A percentile compares a stretch with the other conserved stretches of the same genome.
These are phyloP conservation scores for Mallotus japonicus DNA, from an alignment of 441 rosid species.

Conservation along the genomic window DNA sequence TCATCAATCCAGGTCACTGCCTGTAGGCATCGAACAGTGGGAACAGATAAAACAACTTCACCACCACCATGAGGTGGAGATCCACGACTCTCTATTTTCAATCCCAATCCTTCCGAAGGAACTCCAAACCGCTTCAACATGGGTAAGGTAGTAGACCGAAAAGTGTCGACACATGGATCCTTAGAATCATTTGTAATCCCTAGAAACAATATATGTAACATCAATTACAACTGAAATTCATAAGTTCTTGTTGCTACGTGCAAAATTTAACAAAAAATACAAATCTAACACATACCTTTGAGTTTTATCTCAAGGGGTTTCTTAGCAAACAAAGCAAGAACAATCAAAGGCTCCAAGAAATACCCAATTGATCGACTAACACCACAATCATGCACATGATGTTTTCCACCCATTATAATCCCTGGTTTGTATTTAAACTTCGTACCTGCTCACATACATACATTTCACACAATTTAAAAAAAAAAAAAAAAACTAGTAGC, in stretches of 20 bases:
- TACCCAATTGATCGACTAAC: conserved; percentile 72
- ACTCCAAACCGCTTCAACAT: conserved; percentile 75
- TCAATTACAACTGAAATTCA: background rate
- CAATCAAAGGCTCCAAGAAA: conserved; percentile 74
- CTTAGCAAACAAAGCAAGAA: conserved; percentile 72
- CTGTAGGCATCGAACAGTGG: conserved; percentile 58
- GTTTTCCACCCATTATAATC: conserved; percentile 68
- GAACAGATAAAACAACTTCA: conserved; percentile 68
- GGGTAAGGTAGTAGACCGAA: conserved; percentile 65
- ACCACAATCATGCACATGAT: conserved; percentile 66
- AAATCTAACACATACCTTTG: conserved; percentile 41
- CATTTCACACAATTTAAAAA: conserved; percentile 6
- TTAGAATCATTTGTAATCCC: conserved; percentile 80
- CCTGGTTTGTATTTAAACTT: conserved; percentile 76
- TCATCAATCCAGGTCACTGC: conserved; percentile 72
- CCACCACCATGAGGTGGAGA: conserved; percentile 81
- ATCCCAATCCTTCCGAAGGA: conserved; percentile 66
- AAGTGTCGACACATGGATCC: conserved; percentile 76
- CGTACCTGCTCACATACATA: conserved; percentile 46
- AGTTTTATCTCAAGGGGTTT: conserved; percentile 65
- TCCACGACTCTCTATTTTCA: conserved; percentile 76
- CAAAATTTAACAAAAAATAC: no score
- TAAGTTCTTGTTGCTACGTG: no score
- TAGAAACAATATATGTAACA: conserved; percentile 26
- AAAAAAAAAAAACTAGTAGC: no score